Base-by-base conservation (phyloP, 805 yeast species). In the Groenewaldozyma salmanticensis region DNA sequence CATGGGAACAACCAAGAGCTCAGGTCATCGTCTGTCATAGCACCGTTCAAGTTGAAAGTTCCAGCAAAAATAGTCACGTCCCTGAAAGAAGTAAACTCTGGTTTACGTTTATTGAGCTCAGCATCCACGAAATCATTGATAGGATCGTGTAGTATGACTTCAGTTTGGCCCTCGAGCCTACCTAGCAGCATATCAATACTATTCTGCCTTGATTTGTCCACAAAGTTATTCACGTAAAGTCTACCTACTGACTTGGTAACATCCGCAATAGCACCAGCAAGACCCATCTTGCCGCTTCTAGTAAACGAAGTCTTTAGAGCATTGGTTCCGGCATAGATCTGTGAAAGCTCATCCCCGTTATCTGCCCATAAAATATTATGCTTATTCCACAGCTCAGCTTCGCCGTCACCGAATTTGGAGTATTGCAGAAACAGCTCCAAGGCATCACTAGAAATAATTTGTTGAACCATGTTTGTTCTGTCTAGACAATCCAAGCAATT, bases 331-430 rank as follows among this genome's bases (percentile, higher is more conserved):
- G 98, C 90, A 61, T 92, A 92, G 15, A 92, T 90, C 58, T 85
- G 94, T 2, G 96, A 85, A 3, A 92, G 79, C 50, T 86, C 95
- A 60, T 92, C 98, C 42, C 98, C 99, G 60, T 92, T 92, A 59
- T 92, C 96, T 1, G 99, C 99, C 98, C 98, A 92, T 16, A 92
- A 64, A 4, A 83, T 74, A 50, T 88, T 84, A 50, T 88, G 95
- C 42, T 79, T 79, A n/a, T 68, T 62, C 57, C 78, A 71, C 20
- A 84, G 64, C 16, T 79, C 90, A 3, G 66, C 70, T 31, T 62
- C 48, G 7, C 57, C 49, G 35, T 52, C 59, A 9, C 58, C 44
- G 47, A 77, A 73, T 5, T 68, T 61, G 43, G 80, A 75, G 43
- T 61, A 57, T 39, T 59, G 61, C 7, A 62, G 44, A 34, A 66